phyloP scores from a whole-genome alignment of 768 basidiomycete genomes.

The Boletus sp. region DNA sequence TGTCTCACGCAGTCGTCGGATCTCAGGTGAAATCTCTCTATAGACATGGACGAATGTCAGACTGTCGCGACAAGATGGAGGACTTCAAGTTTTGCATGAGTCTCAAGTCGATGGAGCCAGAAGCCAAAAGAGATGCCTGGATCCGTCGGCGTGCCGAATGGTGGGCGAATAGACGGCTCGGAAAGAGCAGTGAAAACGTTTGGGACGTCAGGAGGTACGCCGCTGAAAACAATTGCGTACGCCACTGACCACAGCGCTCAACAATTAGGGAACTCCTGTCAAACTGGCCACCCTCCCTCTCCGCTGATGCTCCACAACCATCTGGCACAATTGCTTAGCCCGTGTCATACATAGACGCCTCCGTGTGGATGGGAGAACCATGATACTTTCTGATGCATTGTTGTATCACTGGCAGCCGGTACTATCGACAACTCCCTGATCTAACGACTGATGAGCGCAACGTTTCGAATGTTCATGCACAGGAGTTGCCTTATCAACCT shows the following conservation, averaged over 20 bases:
- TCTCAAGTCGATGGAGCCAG: conserved; percentile 71
- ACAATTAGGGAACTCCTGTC: conserved; percentile 19
- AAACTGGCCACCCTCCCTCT: conserved; percentile 30
- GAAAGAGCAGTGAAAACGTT: conserved; percentile 88
- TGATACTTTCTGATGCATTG: not conserved
- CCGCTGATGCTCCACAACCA: conserved; percentile 18
- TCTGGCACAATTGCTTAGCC: conserved; percentile 23
- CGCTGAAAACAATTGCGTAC: not conserved
- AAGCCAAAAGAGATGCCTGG: conserved; percentile 80
- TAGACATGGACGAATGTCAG: conserved; percentile 70
- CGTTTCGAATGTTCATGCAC: not conserved
- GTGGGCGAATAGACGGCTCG: conserved; percentile 81
- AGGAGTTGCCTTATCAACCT: not conserved
- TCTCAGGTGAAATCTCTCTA: conserved; percentile 84
- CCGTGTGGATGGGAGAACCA: not conserved
- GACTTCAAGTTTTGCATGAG: conserved; percentile 96
- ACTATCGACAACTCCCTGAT: not conserved
- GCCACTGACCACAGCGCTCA: not conserved
- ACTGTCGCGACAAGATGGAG: conserved; percentile 74
- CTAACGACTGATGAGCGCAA: not conserved
- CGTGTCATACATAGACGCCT: not conserved
- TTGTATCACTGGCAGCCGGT: not conserved
- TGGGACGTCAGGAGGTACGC: conserved; percentile 87
- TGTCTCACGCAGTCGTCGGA: conserved; percentile 54
- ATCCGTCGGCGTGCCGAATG: conserved; percentile 84